Conservation (phyloP, 306 rosid genomes). For the Comarum palustre region DNA sequence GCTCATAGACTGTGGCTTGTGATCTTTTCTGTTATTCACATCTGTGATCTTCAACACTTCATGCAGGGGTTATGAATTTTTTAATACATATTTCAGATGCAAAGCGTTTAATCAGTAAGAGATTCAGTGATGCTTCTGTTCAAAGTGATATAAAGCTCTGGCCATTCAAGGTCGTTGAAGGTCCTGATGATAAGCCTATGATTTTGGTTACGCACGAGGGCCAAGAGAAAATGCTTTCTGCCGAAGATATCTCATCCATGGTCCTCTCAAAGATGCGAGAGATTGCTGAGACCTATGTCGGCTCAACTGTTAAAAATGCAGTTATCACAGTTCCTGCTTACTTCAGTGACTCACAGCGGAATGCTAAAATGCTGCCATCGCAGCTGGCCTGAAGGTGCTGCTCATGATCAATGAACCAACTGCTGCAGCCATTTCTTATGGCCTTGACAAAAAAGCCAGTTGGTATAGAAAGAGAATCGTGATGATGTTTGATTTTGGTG, state of each 20-base stretch:
- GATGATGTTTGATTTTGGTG: constrained; percentile 12
- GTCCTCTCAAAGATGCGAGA: neutral
- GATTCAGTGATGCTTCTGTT: neutral
- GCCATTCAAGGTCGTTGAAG: constrained; percentile 1
- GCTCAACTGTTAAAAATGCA: neutral
- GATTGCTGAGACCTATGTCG: neutral
- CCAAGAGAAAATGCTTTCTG: neutral
- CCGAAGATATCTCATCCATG: constrained; percentile 5
- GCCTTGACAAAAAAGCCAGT: neutral
- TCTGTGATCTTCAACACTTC: no score
- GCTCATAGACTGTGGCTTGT: no score
- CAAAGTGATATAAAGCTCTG: constrained; percentile 2
- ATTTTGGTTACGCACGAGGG: neutral
- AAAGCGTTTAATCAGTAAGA: neutral
- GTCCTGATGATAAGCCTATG: constrained; percentile 4
- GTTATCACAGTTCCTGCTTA: constrained; percentile 11
- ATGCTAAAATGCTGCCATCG: neutral
- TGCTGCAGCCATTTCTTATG: constrained; percentile 2
- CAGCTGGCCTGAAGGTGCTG: constrained; percentile 2
- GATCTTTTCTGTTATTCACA: no score
- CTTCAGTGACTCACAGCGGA: constrained; percentile 4
- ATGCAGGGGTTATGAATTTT: neutral
- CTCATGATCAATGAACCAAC: constrained; percentile 18
- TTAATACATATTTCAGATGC: neutral
- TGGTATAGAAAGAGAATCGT: constrained; percentile 4